Conservation (phyloP, 345 rosid species). For the Linum tenue region DNA sequence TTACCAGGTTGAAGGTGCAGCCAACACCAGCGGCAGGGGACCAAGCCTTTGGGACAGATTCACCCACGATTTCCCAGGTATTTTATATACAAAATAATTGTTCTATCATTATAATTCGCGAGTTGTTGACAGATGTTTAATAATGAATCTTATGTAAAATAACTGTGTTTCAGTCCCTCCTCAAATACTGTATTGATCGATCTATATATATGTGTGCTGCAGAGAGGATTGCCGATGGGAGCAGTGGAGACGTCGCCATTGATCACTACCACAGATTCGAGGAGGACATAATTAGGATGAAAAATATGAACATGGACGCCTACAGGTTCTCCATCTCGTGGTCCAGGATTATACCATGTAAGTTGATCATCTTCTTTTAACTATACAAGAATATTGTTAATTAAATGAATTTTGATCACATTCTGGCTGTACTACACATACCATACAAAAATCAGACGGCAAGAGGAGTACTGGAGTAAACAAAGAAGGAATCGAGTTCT, state of each 20-base stretch:
- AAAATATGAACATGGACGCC: conserved; percentile 5
- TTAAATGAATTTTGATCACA: too few relatives aligned
- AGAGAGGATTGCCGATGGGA: conserved; percentile 29
- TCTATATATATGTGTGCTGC: not conserved
- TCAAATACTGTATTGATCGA: too few relatives aligned
- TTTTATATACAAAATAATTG: too few relatives aligned
- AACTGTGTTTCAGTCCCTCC: too few relatives aligned
- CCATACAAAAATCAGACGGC: not conserved
- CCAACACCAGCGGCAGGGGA: not conserved
- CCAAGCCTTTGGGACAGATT: not conserved
- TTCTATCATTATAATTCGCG: too few relatives aligned
- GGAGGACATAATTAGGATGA: conserved; percentile 13
- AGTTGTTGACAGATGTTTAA: too few relatives aligned
- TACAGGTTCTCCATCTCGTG: conserved; percentile 15
- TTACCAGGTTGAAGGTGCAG: not conserved
- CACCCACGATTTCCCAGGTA: not conserved
- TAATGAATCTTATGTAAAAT: too few relatives aligned
- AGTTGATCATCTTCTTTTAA: not conserved
- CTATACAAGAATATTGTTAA: not conserved
- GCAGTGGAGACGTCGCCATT: conserved; percentile 36
- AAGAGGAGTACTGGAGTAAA: conserved; percentile 4
- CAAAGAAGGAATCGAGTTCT: conserved; percentile 5
- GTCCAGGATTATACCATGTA: conserved; percentile 7
- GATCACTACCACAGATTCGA: conserved; percentile 41
- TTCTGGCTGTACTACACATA: too few relatives aligned